Evolutionary conservation across 805 yeast genomes (phyloP).

Genomic region (Hanseniaspora mollemarum): DNA sequence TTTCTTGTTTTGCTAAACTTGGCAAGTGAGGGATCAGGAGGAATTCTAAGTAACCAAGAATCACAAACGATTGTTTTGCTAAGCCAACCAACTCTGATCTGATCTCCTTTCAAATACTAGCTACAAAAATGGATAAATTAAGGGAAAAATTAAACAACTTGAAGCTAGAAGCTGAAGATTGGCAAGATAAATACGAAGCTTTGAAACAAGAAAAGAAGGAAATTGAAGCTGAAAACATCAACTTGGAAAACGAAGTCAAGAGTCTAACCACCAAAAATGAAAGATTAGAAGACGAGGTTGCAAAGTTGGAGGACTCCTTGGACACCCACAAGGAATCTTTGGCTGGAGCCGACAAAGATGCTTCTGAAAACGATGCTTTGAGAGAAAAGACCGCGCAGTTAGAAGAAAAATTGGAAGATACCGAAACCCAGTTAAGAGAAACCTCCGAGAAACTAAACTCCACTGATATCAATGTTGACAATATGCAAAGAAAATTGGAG

Average conservation of each 20-base stretch:
- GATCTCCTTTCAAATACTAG: no score
- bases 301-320: conserved; percentile 58
- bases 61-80: no score
- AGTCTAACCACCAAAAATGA: conserved; percentile 86
- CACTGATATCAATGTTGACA: conserved; percentile 91
- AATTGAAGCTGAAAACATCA: conserved; percentile 82
- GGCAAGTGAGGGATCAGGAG: no score
- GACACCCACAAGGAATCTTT: conserved; percentile 72
- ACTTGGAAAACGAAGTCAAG: conserved; percentile 90
- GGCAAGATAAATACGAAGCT: conserved; percentile 96
- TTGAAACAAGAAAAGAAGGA: conserved; percentile 67
- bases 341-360: conserved; percentile 79
- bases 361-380: conserved; percentile 80
- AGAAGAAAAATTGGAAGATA: conserved; percentile 83
- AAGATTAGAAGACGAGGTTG: conserved; percentile 72
- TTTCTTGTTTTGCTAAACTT: no score
- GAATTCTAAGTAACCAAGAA: no score
- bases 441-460: conserved; percentile 90
- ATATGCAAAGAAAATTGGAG: conserved; percentile 83
- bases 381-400: conserved; percentile 78
- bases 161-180: conserved; percentile 88
- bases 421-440: conserved; percentile 82
- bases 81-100: no score
- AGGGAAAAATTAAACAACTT: conserved; percentile 70
- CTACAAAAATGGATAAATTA: conserved; percentile 15